phyloP scores from a whole-genome alignment of 2,329 filamentous ascomycete genomes.

The Colletotrichum tanaceti region DNA sequence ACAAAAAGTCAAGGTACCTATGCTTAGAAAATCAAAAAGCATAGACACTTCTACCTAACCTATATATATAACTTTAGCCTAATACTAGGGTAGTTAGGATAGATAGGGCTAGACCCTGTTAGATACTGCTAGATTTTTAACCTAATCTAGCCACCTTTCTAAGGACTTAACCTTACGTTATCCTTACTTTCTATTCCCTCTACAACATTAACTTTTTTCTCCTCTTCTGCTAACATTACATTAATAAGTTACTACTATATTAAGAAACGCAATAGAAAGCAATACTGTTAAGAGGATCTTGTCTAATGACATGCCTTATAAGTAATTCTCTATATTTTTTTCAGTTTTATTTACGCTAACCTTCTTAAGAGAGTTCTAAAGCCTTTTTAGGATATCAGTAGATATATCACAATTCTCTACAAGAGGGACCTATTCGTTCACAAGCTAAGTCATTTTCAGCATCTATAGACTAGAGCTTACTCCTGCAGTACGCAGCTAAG shows the following conservation, averaged over 20 bases:
- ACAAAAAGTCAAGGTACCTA: no score
- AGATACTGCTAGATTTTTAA: conserved; percentile 5
- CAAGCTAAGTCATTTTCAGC: background rate
- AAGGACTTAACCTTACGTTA: conserved; percentile 1
- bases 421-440: conserved; percentile 9
- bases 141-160: conserved; percentile 1
- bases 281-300: conserved; percentile 3
- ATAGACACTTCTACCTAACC: no score
- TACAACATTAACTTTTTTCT: background rate
- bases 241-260: background rate
- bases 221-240: conserved; percentile 10
- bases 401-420: conserved; percentile 13
- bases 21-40: no score
- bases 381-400: conserved; percentile 14
- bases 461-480: conserved; percentile 7
- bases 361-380: conserved; percentile 9
- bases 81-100: background rate
- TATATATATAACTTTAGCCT: no score
- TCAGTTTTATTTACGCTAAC: background rate
- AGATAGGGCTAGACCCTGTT: conserved; percentile 6
- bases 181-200: conserved; percentile 5
- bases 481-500: background rate
- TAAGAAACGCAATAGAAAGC: background rate
- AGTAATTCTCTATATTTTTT: background rate
- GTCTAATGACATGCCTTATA: conserved; percentile 10